phyloP scores from a whole-genome alignment of 371 early-diverging fungal species.

The Catenaria anguillulae region DNA sequence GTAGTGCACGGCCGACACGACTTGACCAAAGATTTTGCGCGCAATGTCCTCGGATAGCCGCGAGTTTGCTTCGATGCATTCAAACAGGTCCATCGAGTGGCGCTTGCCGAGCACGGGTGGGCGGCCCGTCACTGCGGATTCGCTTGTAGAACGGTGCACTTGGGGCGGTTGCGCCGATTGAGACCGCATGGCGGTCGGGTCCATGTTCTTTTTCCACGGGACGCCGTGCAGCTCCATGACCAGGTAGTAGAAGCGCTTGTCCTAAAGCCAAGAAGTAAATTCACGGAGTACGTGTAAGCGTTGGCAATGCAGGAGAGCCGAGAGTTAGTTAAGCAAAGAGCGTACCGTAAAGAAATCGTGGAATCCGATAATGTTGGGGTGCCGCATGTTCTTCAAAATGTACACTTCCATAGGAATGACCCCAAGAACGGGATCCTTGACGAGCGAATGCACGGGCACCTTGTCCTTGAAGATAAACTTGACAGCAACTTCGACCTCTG shows the following conservation, averaged over 20 bases:
- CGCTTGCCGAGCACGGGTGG: not conserved
- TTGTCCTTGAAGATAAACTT: slow-evolving; percentile 57
- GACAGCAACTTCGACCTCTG: slow-evolving; percentile 53
- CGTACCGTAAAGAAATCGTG: slow-evolving; percentile 32
- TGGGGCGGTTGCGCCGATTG: not conserved
- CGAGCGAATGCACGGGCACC: slow-evolving; percentile 45
- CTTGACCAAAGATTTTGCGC: slow-evolving; percentile 49
- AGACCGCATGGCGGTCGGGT: too few species aligned
- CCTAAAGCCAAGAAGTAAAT: slow-evolving; percentile 18
- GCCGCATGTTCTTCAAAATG: slow-evolving; percentile 47
- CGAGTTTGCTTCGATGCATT: slow-evolving; percentile 44
- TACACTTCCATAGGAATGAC: slow-evolving; percentile 59
- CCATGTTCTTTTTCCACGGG: slow-evolving; percentile 29
- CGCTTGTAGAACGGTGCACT: not conserved
- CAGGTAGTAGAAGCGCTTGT: slow-evolving; percentile 46
- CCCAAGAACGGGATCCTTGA: slow-evolving; percentile 38
- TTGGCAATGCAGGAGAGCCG: too few species aligned
- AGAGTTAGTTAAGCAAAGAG: too few species aligned
- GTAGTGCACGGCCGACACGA: slow-evolving; percentile 46
- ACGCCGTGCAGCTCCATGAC: slow-evolving; percentile 69
- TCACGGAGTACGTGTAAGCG: too few species aligned
- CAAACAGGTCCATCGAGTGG: slow-evolving; percentile 47
- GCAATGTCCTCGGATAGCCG: slow-evolving; percentile 38
- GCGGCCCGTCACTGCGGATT: not conserved
- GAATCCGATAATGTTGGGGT: slow-evolving; percentile 50